Percentiles rank a stretch among this genome's conserved stretches.
phyloP scores from a whole-genome alignment of 1,284 basidiomycete genomes.

The Hypsizygus ulmarius region DNA sequence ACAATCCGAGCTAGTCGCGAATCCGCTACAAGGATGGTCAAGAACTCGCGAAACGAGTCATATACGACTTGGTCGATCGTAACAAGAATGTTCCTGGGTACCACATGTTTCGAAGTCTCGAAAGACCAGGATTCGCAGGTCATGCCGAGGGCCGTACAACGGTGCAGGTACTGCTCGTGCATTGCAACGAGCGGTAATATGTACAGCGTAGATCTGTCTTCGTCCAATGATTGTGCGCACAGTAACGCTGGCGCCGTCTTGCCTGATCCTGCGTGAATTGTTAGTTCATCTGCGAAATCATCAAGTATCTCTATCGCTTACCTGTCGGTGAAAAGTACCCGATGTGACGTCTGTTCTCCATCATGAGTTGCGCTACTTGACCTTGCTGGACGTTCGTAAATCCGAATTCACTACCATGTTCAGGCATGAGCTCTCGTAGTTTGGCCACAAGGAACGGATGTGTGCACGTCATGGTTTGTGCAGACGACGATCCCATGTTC shows the following conservation, averaged over 20 bases:
- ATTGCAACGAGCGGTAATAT: slow-evolving; percentile 14
- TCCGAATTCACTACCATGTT: not conserved
- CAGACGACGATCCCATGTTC: too few relatives aligned
- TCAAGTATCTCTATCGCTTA: not conserved
- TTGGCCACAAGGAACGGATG: not conserved
- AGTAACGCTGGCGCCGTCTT: slow-evolving; percentile 14
- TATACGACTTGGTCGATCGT: slow-evolving; percentile 5
- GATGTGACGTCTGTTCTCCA: not conserved
- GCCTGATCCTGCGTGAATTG: slow-evolving; percentile 9
- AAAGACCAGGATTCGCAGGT: slow-evolving; percentile 1
- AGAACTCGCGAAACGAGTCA: not conserved
- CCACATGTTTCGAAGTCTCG: not conserved
- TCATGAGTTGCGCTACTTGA: not conserved
- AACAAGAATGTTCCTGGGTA: not conserved
- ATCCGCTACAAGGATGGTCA: not conserved
- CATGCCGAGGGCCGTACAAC: not conserved
- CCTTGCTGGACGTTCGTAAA: not conserved
- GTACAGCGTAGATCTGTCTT: slow-evolving; percentile 4
- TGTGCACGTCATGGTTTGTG: not conserved
- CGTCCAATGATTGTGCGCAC: slow-evolving; percentile 3
- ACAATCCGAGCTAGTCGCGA: slow-evolving; percentile 11
- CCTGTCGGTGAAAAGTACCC: slow-evolving; percentile 9
- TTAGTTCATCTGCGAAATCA: not conserved
- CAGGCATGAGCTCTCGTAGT: slow-evolving; percentile 1
- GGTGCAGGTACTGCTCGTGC: slow-evolving; percentile 13